A percentile compares a stretch with the other conserved stretches of the same genome.
Evolutionary conservation across 2,329 filamentous ascomycete species (phyloP).

Genomic region (Alternaria alternata): DNA sequence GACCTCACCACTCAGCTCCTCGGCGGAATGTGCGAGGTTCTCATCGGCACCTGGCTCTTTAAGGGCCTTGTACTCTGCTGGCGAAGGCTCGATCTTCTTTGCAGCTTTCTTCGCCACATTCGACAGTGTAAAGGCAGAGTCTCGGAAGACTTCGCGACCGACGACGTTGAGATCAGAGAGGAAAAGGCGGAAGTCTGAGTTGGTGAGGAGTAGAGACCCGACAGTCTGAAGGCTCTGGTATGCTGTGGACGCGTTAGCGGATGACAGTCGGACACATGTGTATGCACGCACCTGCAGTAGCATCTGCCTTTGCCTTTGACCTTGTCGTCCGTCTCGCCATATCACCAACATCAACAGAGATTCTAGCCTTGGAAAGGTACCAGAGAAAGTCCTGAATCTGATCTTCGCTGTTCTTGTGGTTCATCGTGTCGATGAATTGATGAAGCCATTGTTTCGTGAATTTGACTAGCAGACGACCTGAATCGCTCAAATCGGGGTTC

Average conservation of each 20-base stretch:
- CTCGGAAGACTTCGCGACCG: constrained; percentile 83
- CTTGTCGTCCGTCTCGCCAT: constrained; percentile 67
- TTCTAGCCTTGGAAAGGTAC: constrained; percentile 77
- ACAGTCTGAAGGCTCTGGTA: constrained; percentile 86
- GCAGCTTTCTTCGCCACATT: constrained; percentile 77
- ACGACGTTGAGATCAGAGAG: constrained; percentile 81
- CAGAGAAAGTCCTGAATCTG: constrained; percentile 93
- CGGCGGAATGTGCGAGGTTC: constrained; percentile 61
- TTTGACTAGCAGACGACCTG: constrained; percentile 76
- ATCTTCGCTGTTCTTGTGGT: constrained; percentile 82
- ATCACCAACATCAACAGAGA: constrained; percentile 72
- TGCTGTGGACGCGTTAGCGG: constrained; percentile 57
- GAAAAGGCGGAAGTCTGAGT: constrained; percentile 88
- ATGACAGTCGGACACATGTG: not conserved
- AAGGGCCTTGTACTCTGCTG: constrained; percentile 65
- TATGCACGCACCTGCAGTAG: constrained; percentile 68
- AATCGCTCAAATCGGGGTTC: constrained; percentile 76
- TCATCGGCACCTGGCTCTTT: constrained; percentile 61
- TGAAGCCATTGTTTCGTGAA: constrained; percentile 77
- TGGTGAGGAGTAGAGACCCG: constrained; percentile 83
- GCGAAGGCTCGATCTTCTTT: constrained; percentile 74
- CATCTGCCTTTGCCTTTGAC: constrained; percentile 73
- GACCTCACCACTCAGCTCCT: constrained; percentile 66
- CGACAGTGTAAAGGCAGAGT: constrained; percentile 82
- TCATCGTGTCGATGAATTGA: constrained; percentile 81